Evolutionary conservation across 2,329 filamentous ascomycete genomes (phyloP).

Genomic region (Botrytis fragariae): DNA sequence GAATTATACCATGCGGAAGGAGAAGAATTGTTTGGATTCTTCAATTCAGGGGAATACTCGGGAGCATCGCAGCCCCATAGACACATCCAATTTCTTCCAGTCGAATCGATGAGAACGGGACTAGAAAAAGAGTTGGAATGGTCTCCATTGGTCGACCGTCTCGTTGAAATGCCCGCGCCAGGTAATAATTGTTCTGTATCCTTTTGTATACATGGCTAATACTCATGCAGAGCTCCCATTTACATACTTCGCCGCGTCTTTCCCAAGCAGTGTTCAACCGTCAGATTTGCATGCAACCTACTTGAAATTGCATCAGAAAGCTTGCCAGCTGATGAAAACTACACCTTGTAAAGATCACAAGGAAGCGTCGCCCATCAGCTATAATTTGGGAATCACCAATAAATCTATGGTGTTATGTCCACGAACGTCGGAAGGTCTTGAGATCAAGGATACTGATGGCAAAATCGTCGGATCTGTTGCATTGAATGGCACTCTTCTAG

Average conservation of each 20-base stretch:
- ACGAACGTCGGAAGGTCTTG: conserved; percentile 50
- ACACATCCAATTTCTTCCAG: conserved; percentile 69
- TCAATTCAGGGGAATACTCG: conserved; percentile 64
- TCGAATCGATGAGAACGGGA: conserved; percentile 60
- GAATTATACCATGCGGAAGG: conserved; percentile 48
- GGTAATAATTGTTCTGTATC: conserved; percentile 23
- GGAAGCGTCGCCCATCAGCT: conserved; percentile 52
- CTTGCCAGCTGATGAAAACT: conserved; percentile 19
- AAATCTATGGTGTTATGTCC: conserved; percentile 54
- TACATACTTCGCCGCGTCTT: conserved; percentile 32
- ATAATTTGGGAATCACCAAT: conserved; percentile 61
- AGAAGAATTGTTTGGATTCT: conserved; percentile 39
- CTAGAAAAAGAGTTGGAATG: conserved; percentile 41
- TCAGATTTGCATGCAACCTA: conserved; percentile 33
- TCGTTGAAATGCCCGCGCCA: conserved; percentile 31
- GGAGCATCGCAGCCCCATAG: conserved; percentile 71
- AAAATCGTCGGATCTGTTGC: conserved; percentile 38
- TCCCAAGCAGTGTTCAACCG: conserved; percentile 26
- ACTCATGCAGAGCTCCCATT: conserved; percentile 33
- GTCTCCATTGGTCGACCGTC: conserved; percentile 48
- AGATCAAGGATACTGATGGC: conserved; percentile 26
- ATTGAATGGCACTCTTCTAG: conserved; percentile 62
- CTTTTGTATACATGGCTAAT: neutral
- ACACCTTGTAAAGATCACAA: neutral
- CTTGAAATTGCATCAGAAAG: conserved; percentile 29